phyloP scores from a whole-genome alignment of 2,329 filamentous ascomycete genomes.

The Grosmannia huntii region DNA sequence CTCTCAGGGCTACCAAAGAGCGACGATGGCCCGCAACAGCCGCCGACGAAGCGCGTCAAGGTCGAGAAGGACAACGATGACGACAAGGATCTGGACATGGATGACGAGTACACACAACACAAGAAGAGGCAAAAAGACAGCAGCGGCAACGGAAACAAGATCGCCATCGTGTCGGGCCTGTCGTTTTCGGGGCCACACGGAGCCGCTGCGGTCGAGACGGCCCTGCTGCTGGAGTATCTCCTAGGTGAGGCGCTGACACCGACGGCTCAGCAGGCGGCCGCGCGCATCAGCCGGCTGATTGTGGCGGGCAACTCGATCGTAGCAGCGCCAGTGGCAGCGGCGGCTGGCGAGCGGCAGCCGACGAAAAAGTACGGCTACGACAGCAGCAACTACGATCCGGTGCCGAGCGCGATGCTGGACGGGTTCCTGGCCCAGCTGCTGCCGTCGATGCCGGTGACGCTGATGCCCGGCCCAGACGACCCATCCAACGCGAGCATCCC shows the following conservation, averaged over 20 bases:
- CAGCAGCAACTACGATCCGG: constrained; percentile 71
- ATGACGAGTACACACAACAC: constrained; percentile 39
- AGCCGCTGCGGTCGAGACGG: constrained; percentile 61
- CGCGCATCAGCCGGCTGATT: constrained; percentile 69
- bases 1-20: constrained; percentile 35
- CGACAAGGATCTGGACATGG: constrained; percentile 22
- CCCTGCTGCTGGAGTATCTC: constrained; percentile 74
- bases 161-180: constrained; percentile 83
- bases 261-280: constrained; percentile 42
- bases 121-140: constrained; percentile 22
- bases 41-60: constrained; percentile 17
- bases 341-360: constrained; percentile 15
- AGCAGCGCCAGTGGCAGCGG: constrained; percentile 14
- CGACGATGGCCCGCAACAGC: neutral
- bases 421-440: constrained; percentile 69
- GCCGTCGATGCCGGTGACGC: constrained; percentile 74
- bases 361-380: constrained; percentile 93
- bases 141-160: constrained; percentile 31
- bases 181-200: constrained; percentile 63
- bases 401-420: constrained; percentile 75
- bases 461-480: constrained; percentile 74
- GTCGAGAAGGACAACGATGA: constrained; percentile 26
- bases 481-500: constrained; percentile 83
- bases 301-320: constrained; percentile 82
- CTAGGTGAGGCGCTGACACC: constrained; percentile 65